Conservation (phyloP, 352 stramenopile species). For the Aphanomyces invadans region DNA sequence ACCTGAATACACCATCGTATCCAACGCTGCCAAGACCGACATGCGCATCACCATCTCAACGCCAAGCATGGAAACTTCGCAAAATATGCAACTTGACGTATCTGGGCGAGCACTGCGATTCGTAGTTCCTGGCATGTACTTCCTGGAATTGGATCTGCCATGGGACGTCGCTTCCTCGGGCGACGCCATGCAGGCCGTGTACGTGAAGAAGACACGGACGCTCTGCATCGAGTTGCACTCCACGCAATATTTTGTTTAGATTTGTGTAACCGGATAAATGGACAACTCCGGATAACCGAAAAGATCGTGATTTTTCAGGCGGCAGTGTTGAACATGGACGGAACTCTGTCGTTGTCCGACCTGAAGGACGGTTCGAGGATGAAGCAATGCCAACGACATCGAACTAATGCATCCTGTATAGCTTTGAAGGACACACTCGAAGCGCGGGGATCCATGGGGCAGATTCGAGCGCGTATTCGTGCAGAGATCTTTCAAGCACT, state of each 20-base stretch:
- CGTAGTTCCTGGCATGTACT: slow-evolving; percentile 46
- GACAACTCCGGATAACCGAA: slow-evolving; percentile 15
- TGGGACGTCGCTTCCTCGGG: slow-evolving; percentile 20
- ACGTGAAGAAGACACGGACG: background rate
- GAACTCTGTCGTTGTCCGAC: slow-evolving; percentile 35
- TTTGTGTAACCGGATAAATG: background rate
- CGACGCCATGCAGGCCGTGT: background rate
- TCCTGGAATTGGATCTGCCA: slow-evolving; percentile 40
- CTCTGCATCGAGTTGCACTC: background rate
- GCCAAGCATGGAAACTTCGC: slow-evolving; percentile 33
- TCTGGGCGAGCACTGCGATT: slow-evolving; percentile 40
- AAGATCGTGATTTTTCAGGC: no score
- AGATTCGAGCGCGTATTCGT: slow-evolving; percentile 79
- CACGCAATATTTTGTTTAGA: background rate
- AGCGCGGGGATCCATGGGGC: slow-evolving; percentile 56
- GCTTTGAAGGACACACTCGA: slow-evolving; percentile 80
- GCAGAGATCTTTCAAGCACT: slow-evolving; percentile 79
- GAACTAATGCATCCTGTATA: slow-evolving; percentile 25
- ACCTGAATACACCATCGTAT: slow-evolving; percentile 37
- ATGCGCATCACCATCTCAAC: slow-evolving; percentile 38
- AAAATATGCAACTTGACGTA: slow-evolving; percentile 44
- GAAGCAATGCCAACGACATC: background rate
- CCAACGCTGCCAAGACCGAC: slow-evolving; percentile 29
- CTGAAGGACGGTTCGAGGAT: slow-evolving; percentile 42
- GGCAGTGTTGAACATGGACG: slow-evolving; percentile 1